phyloP scores from a whole-genome alignment of 1,139 yeast genomes.

The Groenewaldozyma sp. region DNA sequence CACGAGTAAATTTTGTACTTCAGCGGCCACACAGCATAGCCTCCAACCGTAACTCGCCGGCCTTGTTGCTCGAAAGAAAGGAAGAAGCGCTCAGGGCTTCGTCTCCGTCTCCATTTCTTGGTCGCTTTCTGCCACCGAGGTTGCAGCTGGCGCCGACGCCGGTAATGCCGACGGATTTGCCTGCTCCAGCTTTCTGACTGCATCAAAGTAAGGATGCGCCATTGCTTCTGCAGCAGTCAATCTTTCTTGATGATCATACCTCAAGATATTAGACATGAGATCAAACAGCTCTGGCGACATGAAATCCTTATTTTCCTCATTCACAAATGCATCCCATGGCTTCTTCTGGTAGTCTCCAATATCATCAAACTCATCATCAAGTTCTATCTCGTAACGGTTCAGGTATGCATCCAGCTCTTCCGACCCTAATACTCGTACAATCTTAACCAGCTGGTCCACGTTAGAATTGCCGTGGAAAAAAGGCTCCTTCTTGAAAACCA shows the following conservation, averaged over 20 bases:
- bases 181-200: conserved; percentile 20
- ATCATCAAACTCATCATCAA: conserved; percentile 77
- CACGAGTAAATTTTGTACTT: too few relatives aligned
- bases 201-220: conserved; percentile 60
- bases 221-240: conserved; percentile 88
- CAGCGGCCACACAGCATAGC: too few relatives aligned
- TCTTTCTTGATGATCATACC: conserved; percentile 83
- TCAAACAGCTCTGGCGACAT: conserved; percentile 64
- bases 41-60: too few relatives aligned
- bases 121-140: too few relatives aligned
- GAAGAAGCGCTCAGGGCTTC: too few relatives aligned
- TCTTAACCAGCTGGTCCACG: conserved; percentile 87
- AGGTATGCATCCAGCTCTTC: conserved; percentile 64
- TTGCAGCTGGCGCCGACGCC: too few relatives aligned
- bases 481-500: conserved; percentile 91
- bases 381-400: conserved; percentile 57
- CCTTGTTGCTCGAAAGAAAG: too few relatives aligned
- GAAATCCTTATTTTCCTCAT: conserved; percentile 57
- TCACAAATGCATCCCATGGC: conserved; percentile 76
- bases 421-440: conserved; percentile 83
- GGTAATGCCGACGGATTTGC: too few relatives aligned
- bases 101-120: conserved; percentile 1
- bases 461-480: conserved; percentile 92
- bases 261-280: conserved; percentile 63
- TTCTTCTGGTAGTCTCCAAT: conserved; percentile 61